Evolutionary conservation across 2,329 filamentous ascomycete genomes (phyloP), one percentile per base, ranked within the genome.

Genomic region (Exophiala calicioides): DNA sequence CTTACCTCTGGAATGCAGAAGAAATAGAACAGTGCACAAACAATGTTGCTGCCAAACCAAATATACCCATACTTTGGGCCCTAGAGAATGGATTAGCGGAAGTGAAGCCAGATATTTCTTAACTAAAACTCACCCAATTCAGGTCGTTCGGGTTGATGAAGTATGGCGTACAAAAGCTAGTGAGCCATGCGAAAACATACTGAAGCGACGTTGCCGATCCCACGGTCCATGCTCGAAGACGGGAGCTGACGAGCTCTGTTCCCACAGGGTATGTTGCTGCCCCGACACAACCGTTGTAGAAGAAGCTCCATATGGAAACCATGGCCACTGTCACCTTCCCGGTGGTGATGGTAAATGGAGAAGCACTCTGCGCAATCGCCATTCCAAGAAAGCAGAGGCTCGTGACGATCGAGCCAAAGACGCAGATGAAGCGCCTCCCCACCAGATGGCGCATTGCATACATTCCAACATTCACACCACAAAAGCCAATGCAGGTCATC

Each of bases 391-490:
- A 70, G 21, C 68, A 73, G 6, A 69, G 44, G 1, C 71, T 72
- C 45, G 75, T 75, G 3, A 62, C 58, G 1, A 68, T 47, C 0
- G 71, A 68, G 3, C 75, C 75, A 2, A 71, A 62, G 43, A 76
- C 77, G 36, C 77, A 66, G 23, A 78, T 69, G 2, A 64, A 64
- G 5, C 75, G 67, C 2, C 74, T 67, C 0, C 75, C 74, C 40
- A 75, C 64, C 10, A 74, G 59, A 23, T 73, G 63, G 16, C 71
- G 69, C 64, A 77, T 76, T 12, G 71, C 62, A 53, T 68, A 73
- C 50, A 78, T 73, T 31, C 75, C 74, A 18, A 73, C 43, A 38
- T 76, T 74, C 27, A 75, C 72, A 0, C 73, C 74, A 5, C 76
- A 34, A 33, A 77, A 71, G 2, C 73, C 74, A 15, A 77, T 57